These are phyloP conservation scores for Rubus parviflorus DNA, from an alignment of 306 rosid species.

Conservation along the genomic window DNA sequence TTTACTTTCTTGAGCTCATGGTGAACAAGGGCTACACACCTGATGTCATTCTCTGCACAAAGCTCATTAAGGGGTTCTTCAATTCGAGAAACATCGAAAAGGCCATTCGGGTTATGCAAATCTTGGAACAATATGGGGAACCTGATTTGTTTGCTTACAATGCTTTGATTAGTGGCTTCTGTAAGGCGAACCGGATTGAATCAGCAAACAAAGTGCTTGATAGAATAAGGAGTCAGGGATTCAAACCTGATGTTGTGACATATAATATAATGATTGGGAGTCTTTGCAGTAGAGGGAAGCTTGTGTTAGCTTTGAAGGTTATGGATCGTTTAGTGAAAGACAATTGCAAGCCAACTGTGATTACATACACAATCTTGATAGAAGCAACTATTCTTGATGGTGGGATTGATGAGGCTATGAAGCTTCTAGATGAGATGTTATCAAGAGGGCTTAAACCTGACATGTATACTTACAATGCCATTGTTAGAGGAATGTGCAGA, in stretches of 20 bases:
- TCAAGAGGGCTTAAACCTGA: constrained; percentile 70
- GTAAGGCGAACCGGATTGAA: constrained; percentile 58
- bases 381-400: constrained; percentile 73
- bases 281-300: constrained; percentile 67
- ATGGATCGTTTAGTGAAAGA: constrained; percentile 66
- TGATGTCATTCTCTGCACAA: constrained; percentile 67
- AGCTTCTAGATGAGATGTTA: constrained; percentile 73
- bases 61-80: constrained; percentile 76
- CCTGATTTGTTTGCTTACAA: constrained; percentile 81
- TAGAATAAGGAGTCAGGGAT: constrained; percentile 66
- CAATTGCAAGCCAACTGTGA: constrained; percentile 67
- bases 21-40: constrained; percentile 69
- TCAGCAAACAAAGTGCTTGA: constrained; percentile 62
- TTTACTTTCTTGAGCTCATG: constrained; percentile 67
- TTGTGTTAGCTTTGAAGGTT: constrained; percentile 49
- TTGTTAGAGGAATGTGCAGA: constrained; percentile 73
- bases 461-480: constrained; percentile 61
- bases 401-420: constrained; percentile 60
- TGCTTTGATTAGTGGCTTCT: constrained; percentile 70
- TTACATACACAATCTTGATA: constrained; percentile 80
- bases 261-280: constrained; percentile 80
- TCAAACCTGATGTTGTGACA: constrained; percentile 70
- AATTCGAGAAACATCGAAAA: constrained; percentile 48
- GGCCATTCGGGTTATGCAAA: constrained; percentile 67
- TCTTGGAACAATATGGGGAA: constrained; percentile 69